These are phyloP conservation scores for Candida pseudocylindracea DNA, from an alignment of 1,139 yeast species.

Conservation along the genomic window DNA sequence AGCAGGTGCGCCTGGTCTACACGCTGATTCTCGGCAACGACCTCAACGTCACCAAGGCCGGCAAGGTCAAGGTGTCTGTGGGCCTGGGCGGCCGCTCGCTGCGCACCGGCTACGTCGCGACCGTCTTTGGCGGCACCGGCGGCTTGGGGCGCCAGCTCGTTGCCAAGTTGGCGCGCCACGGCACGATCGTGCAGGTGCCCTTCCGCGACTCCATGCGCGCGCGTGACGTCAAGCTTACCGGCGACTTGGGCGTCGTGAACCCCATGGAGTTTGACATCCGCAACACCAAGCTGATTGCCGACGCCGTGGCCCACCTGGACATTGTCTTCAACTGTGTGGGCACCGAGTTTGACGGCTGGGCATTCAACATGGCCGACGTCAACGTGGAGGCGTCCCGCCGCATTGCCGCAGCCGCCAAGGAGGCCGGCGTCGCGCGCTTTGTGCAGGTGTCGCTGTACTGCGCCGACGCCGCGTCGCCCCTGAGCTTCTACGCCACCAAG, in stretches of 20 bases:
- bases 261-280: slow-evolving; percentile 70
- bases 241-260: slow-evolving; percentile 77
- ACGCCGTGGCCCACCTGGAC: slow-evolving; percentile 62
- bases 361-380: slow-evolving; percentile 64
- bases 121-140: slow-evolving; percentile 74
- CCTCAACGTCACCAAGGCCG: slow-evolving; percentile 52
- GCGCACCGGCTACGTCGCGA: slow-evolving; percentile 79
- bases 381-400: slow-evolving; percentile 64
- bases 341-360: slow-evolving; percentile 56
- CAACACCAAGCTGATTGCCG: slow-evolving; percentile 55
- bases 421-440: slow-evolving; percentile 53
- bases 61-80: slow-evolving; percentile 44
- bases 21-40: slow-evolving; percentile 28
- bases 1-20: slow-evolving; percentile 7
- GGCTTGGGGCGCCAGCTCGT: slow-evolving; percentile 56
- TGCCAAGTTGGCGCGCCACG: slow-evolving; percentile 60
- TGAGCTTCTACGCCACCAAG: slow-evolving; percentile 59
- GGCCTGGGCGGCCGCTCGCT: slow-evolving; percentile 79
- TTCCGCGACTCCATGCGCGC: slow-evolving; percentile 62
- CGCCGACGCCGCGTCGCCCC: slow-evolving; percentile 47
- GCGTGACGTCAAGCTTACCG: slow-evolving; percentile 63
- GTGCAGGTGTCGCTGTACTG: slow-evolving; percentile 67
- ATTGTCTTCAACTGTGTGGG: slow-evolving; percentile 71
- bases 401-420: slow-evolving; percentile 52
- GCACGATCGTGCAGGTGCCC: slow-evolving; percentile 59